These are phyloP conservation scores for Funneliformis caledonium DNA, from an alignment of 371 early-diverging fungal species.

Conservation along the genomic window DNA sequence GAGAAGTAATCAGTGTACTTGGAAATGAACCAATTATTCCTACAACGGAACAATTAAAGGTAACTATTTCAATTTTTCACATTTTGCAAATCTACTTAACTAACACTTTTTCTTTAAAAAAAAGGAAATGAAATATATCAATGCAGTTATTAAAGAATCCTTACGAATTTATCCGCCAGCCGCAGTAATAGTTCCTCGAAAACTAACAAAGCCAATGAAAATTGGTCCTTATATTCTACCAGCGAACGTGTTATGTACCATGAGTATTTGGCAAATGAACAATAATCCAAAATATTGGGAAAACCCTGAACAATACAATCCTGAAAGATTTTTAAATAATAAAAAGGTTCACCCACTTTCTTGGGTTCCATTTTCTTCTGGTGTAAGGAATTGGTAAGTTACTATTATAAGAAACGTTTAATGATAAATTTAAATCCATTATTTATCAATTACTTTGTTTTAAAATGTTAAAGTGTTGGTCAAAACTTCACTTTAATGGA, in stretches of 20 bases:
- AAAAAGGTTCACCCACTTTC: background rate
- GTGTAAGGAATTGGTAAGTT: background rate
- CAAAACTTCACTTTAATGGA: constrained; percentile 1
- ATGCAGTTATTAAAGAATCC: constrained; percentile 11
- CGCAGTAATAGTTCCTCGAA: background rate
- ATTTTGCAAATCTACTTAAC: too few species aligned
- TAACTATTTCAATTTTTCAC: background rate
- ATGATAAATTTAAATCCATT: background rate
- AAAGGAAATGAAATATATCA: constrained; percentile 18
- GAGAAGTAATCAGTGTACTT: background rate
- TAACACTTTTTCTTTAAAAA: background rate
- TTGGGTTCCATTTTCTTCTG: background rate
- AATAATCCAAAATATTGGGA: background rate
- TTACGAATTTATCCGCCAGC: background rate
- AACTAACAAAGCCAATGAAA: background rate
- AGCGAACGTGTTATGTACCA: background rate
- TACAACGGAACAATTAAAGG: background rate
- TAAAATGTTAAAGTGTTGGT: background rate
- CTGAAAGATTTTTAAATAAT: constrained; percentile 8
- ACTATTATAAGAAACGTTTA: background rate
- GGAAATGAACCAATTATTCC: background rate
- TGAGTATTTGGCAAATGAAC: background rate
- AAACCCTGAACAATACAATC: constrained; percentile 9
- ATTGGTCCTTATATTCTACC: background rate
- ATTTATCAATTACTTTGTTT: background rate